Evolutionary conservation across 805 yeast species (phyloP).

Genomic region (Nakazawaea siamensis): DNA sequence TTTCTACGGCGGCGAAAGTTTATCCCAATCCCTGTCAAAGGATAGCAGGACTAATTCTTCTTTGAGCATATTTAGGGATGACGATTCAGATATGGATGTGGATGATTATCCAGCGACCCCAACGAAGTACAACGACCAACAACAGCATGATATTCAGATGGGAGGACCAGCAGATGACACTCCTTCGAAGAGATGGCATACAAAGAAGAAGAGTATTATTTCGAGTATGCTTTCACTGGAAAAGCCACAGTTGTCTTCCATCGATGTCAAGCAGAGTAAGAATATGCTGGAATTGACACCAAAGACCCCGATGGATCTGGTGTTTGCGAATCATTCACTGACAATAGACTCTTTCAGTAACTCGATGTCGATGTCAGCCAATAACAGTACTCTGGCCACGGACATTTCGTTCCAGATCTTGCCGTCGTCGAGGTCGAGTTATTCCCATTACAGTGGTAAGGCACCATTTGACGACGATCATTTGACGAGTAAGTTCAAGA

Average conservation of each 20-base stretch:
- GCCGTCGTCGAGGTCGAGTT: conserved; percentile 7
- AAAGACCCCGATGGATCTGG: conserved; percentile 20
- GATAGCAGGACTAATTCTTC: background rate
- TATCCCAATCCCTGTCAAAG: conserved; percentile 5
- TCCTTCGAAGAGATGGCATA: conserved; percentile 13
- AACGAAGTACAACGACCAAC: conserved; percentile 23
- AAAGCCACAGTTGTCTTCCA: background rate
- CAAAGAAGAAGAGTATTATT: conserved; percentile 2
- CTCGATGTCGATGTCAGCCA: conserved; percentile 13
- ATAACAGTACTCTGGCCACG: conserved; percentile 9
- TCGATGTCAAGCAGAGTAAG: background rate
- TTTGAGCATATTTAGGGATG: conserved; percentile 21
- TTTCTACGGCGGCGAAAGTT: conserved; percentile 17
- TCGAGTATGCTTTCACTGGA: background rate
- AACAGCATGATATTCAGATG: conserved; percentile 1
- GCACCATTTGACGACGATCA: conserved; percentile 28
- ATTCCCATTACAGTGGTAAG: background rate
- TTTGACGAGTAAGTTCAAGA: conserved; percentile 44
- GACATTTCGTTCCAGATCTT: conserved; percentile 11
- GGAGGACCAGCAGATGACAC: too few species aligned
- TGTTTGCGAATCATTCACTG: conserved; percentile 11
- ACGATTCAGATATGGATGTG: conserved; percentile 9
- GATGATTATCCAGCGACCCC: conserved; percentile 35
- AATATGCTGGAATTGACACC: conserved; percentile 14
- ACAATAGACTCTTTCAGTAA: conserved; percentile 11